A percentile compares a stretch with the other conserved stretches of the same genome.
These are phyloP conservation scores for Phytophthora uliginosa DNA, from an alignment of 352 stramenopile species.

Conservation along the genomic window DNA sequence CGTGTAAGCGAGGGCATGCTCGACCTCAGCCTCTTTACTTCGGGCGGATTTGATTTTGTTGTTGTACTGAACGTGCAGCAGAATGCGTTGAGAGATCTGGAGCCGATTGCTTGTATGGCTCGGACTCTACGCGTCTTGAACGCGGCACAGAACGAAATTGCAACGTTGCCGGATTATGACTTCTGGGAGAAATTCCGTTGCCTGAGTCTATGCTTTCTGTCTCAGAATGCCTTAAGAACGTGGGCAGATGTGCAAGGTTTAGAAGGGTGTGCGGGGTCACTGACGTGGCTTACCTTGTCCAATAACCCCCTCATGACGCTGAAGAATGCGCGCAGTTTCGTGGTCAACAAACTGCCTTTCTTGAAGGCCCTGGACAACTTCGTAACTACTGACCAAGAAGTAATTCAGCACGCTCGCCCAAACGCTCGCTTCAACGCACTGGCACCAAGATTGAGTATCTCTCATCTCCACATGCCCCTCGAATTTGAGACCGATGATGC, in stretches of 20 bases:
- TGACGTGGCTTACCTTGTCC: conserved; percentile 70
- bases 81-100: conserved; percentile 67
- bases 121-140: conserved; percentile 71
- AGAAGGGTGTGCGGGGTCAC: conserved; percentile 38
- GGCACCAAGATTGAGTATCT: conserved; percentile 41
- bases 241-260: conserved; percentile 68
- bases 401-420: conserved; percentile 57
- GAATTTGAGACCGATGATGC: conserved; percentile 59
- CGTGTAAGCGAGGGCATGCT: conserved; percentile 49
- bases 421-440: conserved; percentile 48
- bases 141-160: conserved; percentile 61
- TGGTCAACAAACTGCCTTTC: conserved; percentile 77
- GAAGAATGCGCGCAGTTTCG: conserved; percentile 61
- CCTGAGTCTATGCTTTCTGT: conserved; percentile 69
- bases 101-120: conserved; percentile 51
- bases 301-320: conserved; percentile 73
- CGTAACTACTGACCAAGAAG: conserved; percentile 72
- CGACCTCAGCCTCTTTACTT: conserved; percentile 43
- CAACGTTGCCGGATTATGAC: conserved; percentile 42
- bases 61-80: conserved; percentile 70
- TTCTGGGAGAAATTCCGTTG: conserved; percentile 69
- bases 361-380: conserved; percentile 72
- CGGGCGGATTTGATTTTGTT: conserved; percentile 60
- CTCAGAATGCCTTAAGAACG: conserved; percentile 56
- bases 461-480: conserved; percentile 46